Base-by-base conservation (phyloP, 768 basidiomycete genomes). In the Leccinum obscurum region DNA sequence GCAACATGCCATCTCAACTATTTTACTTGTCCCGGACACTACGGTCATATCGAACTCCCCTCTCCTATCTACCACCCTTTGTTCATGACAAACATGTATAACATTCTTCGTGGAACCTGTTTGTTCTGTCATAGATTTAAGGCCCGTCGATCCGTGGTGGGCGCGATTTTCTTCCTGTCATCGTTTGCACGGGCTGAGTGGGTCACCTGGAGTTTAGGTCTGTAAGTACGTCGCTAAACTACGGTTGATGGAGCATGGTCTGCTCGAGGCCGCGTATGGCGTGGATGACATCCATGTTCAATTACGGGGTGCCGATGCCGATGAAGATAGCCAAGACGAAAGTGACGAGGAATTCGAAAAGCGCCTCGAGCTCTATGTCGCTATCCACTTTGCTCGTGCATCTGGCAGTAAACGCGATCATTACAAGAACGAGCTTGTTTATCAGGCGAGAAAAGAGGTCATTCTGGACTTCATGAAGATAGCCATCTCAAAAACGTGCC, bases 1-100 rank as follows among this genome's bases (percentile, higher is more conserved):
- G 80, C 90, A 63, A 97, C 97, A 75, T 99, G 97, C 72, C 89
- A 84, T 59, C 84, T 97, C 68, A 92, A 87, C 52, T 96, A 94
- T 70, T 98, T 89, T 77, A 89, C 89, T 61, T 99, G 97, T 74
- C 95, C 97, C 2, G 97, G 97, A 17, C 97, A 99, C 75, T 99
- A 90, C 76, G 97, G 97, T 22, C 97, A 98, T 75, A 96, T 99
- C 62, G 94, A 98, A 62, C 84, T 99, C 6, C 95, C 96, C 20
- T 85, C 90, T 17, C 95, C 97, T 14, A 93, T 98, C 3, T 98
- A 92, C 71, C 96, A 99, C 70, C 97, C 97, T 0, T 78, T 99
- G 41, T 99, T 98, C 76, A 93, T 98, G 87, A 80, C 82, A 34
- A 92, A 95, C 68, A 88, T 90, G 80, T 95, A 88, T 72, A 89